phyloP scores from a whole-genome alignment of 2,329 filamentous ascomycete species.

The Botrytis porri region DNA sequence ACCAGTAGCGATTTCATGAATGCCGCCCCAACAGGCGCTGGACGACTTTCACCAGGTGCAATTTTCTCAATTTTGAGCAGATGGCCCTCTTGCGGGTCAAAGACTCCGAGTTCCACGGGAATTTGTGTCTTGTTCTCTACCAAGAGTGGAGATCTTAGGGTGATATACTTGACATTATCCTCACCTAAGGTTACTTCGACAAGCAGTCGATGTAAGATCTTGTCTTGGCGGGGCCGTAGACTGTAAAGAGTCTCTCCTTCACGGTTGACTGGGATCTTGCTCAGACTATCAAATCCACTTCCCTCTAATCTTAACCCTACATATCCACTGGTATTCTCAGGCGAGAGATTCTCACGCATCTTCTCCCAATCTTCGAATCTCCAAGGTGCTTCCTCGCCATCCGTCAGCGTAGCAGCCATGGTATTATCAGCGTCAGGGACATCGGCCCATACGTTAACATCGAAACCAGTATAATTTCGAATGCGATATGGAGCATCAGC shows the following conservation, averaged over 20 bases:
- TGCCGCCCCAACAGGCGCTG: constrained; percentile 87
- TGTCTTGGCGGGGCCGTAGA: constrained; percentile 80
- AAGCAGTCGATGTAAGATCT: constrained; percentile 81
- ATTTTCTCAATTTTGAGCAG: constrained; percentile 98
- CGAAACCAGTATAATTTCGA: constrained; percentile 93
- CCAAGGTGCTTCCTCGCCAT: constrained; percentile 92
- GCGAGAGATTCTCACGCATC: constrained; percentile 87
- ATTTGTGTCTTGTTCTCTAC: constrained; percentile 98
- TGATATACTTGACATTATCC: constrained; percentile 98
- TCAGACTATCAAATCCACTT: constrained; percentile 88
- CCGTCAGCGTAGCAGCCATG: constrained; percentile 74
- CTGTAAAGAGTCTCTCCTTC: constrained; percentile 92
- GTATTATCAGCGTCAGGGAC: constrained; percentile 61
- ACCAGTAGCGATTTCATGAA: constrained; percentile 86
- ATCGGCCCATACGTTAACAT: constrained; percentile 79
- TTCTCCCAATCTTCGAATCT: constrained; percentile 96
- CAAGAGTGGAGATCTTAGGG: constrained; percentile 83
- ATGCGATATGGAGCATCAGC: constrained; percentile 91
- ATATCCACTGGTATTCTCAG: constrained; percentile 75
- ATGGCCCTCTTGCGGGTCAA: constrained; percentile 81
- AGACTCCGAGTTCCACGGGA: constrained; percentile 88
- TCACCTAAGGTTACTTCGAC: constrained; percentile 88
- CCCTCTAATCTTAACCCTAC: constrained; percentile 84
- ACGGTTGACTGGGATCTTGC: constrained; percentile 84
- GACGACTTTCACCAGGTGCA: constrained; percentile 81